Evolutionary conservation across 331 rosid genomes (phyloP).

Genomic region (Phaseolus coccineus): DNA sequence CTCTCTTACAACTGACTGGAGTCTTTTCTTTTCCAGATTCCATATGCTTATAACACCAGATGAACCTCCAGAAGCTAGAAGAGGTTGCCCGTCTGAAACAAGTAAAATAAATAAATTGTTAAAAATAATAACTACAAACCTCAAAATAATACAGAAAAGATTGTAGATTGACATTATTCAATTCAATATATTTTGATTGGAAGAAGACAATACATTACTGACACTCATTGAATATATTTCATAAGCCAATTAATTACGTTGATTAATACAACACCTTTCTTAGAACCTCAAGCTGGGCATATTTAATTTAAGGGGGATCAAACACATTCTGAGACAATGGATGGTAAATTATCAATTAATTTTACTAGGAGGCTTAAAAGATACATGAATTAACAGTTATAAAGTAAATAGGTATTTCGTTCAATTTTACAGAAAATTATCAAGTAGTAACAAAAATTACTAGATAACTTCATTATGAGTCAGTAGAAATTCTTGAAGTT

Average conservation of each 20-base stretch:
- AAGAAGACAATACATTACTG: neutral
- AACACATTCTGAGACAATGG: neutral
- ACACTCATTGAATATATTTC: slow-evolving; percentile 8
- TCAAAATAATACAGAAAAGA: neutral
- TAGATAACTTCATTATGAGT: neutral
- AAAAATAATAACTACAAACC: slow-evolving; percentile 24
- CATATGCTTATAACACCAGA: slow-evolving; percentile 96
- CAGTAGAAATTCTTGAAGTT: neutral
- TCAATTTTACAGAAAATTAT: neutral
- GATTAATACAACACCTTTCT: neutral
- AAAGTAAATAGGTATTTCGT: neutral
- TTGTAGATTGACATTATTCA: neutral
- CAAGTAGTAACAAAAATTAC: slow-evolving; percentile 3
- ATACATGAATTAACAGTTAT: neutral
- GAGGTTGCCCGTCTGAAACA: slow-evolving; percentile 87
- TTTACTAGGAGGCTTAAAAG: neutral
- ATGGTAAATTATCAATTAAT: neutral
- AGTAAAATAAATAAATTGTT: slow-evolving; percentile 13
- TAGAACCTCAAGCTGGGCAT: neutral
- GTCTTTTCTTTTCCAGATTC: slow-evolving; percentile 96
- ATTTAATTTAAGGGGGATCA: neutral
- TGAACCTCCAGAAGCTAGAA: slow-evolving; percentile 97
- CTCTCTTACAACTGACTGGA: slow-evolving; percentile 87
- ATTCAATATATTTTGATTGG: slow-evolving; percentile 20
- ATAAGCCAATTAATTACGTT: neutral